phyloP scores from a whole-genome alignment of 495 filamentous ascomycete genomes.

The Aspergillus heteromorphus region DNA sequence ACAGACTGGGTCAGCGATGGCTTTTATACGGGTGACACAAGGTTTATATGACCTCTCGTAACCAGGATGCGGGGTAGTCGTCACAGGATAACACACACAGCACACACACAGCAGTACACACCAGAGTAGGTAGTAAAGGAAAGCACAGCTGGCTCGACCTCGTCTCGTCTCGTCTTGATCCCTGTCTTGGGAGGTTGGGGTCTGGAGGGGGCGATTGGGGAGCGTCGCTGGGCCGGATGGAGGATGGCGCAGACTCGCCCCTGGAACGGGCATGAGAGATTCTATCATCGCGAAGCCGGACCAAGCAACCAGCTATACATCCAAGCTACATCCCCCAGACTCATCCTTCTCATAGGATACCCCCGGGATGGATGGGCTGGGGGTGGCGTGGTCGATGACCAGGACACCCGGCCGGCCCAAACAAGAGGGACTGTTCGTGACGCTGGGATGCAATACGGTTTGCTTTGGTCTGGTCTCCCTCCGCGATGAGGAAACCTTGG shows the following conservation, averaged over 20 bases:
- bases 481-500: background rate
- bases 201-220: constrained; percentile 7
- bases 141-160: constrained; percentile 4
- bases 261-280: background rate
- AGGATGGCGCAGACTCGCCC: background rate
- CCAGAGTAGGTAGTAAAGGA: no score
- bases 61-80: constrained; percentile 16
- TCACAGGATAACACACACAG: constrained; percentile 1
- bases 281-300: background rate
- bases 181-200: background rate
- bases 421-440: background rate
- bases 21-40: constrained; percentile 15
- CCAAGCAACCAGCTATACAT: background rate
- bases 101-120: no score
- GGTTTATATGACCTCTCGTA: constrained; percentile 16
- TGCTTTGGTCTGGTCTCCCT: no score
- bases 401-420: background rate
- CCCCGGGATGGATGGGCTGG: background rate
- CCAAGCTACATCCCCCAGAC: background rate
- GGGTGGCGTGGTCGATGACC: constrained; percentile 1
- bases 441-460: background rate
- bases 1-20: no score
- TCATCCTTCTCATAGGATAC: background rate
- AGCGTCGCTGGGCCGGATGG: background rate
- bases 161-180: no score